These are phyloP conservation scores for Xanthoconium separans DNA, from an alignment of 1,284 basidiomycete species.

Conservation along the genomic window DNA sequence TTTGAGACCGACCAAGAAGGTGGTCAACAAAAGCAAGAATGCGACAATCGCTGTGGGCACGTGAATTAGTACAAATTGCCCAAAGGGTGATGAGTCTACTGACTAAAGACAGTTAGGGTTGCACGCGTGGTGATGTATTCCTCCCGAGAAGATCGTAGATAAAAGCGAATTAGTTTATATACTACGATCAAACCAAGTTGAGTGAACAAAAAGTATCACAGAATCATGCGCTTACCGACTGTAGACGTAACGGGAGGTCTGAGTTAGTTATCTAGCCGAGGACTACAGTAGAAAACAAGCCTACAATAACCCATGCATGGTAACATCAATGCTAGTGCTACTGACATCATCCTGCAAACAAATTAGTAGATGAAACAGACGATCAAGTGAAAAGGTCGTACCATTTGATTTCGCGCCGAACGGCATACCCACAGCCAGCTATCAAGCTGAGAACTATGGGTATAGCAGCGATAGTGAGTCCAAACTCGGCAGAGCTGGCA, in stretches of 20 bases:
- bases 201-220: neutral
- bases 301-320: conserved; percentile 72
- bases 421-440: conserved; percentile 63
- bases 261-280: conserved; percentile 14
- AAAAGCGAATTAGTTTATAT: conserved; percentile 80
- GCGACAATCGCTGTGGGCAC: conserved; percentile 59
- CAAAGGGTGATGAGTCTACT: conserved; percentile 31
- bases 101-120: conserved; percentile 79
- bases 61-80: neutral
- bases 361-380: neutral
- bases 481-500: conserved; percentile 68
- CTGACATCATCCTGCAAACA: conserved; percentile 55
- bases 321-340: conserved; percentile 70
- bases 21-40: conserved; percentile 67
- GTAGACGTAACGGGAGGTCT: neutral
- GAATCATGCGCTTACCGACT: conserved; percentile 39
- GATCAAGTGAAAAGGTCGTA: conserved; percentile 31
- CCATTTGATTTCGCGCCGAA: conserved; percentile 79
- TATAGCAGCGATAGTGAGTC: conserved; percentile 76
- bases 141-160: conserved; percentile 50
- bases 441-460: conserved; percentile 74
- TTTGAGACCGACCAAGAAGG: conserved; percentile 71
- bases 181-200: conserved; percentile 41
- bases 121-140: conserved; percentile 69
- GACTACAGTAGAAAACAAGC: conserved; percentile 26